A percentile compares a stretch with the other conserved stretches of the same genome.
Evolutionary conservation across 176 grass and related monocot genomes (phyloP).

Genomic region (Lolium multiflorum): DNA sequence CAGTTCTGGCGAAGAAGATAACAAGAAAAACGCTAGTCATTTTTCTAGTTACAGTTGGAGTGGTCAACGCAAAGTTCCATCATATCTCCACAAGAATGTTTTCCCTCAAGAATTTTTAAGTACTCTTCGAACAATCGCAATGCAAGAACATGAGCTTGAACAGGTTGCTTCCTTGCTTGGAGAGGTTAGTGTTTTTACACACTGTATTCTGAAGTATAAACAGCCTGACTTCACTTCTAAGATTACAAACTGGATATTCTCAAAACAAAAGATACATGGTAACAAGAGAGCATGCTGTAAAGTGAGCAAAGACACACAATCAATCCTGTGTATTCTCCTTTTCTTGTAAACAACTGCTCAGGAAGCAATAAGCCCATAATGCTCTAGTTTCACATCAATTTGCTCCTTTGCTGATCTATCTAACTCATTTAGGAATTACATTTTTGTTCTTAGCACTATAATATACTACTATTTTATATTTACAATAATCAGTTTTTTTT

Average conservation of each 20-base stretch:
- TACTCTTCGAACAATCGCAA: conserved; percentile 79
- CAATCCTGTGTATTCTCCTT: not conserved
- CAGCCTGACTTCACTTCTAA: conserved; percentile 8
- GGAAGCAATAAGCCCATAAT: not conserved
- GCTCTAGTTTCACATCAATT: not conserved
- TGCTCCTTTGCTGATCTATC: not conserved
- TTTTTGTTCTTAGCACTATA: not conserved
- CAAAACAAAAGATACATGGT: not conserved
- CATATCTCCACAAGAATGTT: conserved; percentile 72
- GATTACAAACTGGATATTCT: not conserved
- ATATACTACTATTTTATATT: too few relatives aligned
- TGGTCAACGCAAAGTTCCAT: conserved; percentile 77
- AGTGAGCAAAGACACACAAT: not conserved
- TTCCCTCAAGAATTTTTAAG: conserved; percentile 85
- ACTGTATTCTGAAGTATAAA: conserved; percentile 1
- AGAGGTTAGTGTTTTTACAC: conserved; percentile 52
- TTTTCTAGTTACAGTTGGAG: conserved; percentile 82
- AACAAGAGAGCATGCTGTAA: not conserved
- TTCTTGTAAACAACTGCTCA: not conserved
- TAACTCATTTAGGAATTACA: not conserved
- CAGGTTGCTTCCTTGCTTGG: conserved; percentile 63
- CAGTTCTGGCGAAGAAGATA: conserved; percentile 47
- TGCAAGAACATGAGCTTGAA: conserved; percentile 87
- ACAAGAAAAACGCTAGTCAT: conserved; percentile 35
- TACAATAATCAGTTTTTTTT: too few relatives aligned